Conservation (phyloP, 768 basidiomycete genomes). For the Tricholoma bakamatsutake region DNA sequence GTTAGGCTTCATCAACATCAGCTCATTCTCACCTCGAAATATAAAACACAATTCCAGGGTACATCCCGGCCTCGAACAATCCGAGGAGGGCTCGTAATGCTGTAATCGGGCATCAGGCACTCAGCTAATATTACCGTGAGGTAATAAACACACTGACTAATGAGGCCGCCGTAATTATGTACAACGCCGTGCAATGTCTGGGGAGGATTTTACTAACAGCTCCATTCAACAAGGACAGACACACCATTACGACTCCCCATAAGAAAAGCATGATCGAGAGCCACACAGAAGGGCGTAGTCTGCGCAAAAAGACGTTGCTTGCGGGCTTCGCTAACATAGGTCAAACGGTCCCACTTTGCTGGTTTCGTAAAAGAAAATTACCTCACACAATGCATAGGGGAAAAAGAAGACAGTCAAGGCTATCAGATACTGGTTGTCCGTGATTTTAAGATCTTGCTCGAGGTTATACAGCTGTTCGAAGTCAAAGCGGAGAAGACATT, state of each 20-base stretch:
- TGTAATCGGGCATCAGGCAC: slow-evolving; percentile 15
- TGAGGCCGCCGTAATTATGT: slow-evolving; percentile 52
- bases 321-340: slow-evolving; percentile 35
- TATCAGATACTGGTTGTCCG: slow-evolving; percentile 60
- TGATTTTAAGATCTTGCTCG: slow-evolving; percentile 49
- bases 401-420: slow-evolving; percentile 75
- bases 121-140: background rate
- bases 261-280: slow-evolving; percentile 42
- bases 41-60: slow-evolving; percentile 56
- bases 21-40: slow-evolving; percentile 41
- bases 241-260: slow-evolving; percentile 46
- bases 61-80: slow-evolving; percentile 52
- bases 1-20: background rate
- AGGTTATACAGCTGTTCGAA: slow-evolving; percentile 49
- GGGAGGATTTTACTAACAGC: background rate
- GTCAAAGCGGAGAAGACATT: background rate
- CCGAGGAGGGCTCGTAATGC: slow-evolving; percentile 62
- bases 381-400: slow-evolving; percentile 67
- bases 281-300: slow-evolving; percentile 64
- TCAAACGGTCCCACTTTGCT: background rate
- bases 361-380: slow-evolving; percentile 20
- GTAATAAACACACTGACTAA: slow-evolving; percentile 36
- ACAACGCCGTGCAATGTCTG: slow-evolving; percentile 63
- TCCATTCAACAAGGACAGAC: slow-evolving; percentile 1
- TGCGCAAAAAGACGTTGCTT: slow-evolving; percentile 56